Evolutionary conservation across 306 rosid species (phyloP).

Genomic region (Alnus glutinosa): DNA sequence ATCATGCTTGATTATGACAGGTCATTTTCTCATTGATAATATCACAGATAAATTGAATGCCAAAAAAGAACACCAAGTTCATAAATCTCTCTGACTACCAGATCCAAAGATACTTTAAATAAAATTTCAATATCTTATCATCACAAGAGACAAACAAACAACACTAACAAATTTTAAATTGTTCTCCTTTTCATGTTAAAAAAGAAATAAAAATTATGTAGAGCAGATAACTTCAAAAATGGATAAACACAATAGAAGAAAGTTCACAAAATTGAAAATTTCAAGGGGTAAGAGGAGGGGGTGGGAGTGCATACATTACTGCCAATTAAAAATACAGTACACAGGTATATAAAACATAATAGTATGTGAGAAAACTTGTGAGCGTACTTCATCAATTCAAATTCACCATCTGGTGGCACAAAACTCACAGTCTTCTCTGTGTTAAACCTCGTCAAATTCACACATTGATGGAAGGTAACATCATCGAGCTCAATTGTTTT

Average conservation of each 20-base stretch:
- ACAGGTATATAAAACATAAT: not conserved
- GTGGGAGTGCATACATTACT: not conserved
- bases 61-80: not conserved
- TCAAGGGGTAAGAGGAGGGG: not conserved
- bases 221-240: not conserved
- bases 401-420: slow-evolving; percentile 97
- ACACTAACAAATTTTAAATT: not conserved
- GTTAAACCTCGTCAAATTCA: slow-evolving; percentile 92
- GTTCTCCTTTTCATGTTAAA: no score
- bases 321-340: not conserved
- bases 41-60: not conserved
- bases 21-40: not conserved
- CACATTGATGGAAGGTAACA: slow-evolving; percentile 95
- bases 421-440: slow-evolving; percentile 95
- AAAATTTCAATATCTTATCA: not conserved
- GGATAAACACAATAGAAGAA: not conserved
- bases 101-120: not conserved
- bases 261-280: not conserved
- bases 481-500: slow-evolving; percentile 96
- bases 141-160: not conserved
- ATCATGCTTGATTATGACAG: not conserved
- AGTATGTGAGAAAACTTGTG: slow-evolving; percentile 12
- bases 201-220: not conserved
- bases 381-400: slow-evolving; percentile 94
- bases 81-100: not conserved